Conservation (phyloP, 1,139 yeast species). For the Yamadazyma friedrichii region DNA sequence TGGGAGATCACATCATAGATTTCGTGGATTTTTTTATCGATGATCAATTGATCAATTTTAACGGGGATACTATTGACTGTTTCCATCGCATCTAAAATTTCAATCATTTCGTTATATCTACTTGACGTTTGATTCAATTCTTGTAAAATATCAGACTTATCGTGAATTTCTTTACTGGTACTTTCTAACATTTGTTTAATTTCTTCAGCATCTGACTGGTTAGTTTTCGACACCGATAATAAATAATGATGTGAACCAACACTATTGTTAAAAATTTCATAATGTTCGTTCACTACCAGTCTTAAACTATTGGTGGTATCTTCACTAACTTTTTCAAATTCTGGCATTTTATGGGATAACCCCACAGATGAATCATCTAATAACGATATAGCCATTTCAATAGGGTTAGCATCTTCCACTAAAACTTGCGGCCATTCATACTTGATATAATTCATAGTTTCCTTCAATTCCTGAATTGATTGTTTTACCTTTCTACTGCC, state of each 20-base stretch:
- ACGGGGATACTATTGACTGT: slow-evolving; percentile 59
- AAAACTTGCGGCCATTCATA: slow-evolving; percentile 49
- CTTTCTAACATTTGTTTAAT: slow-evolving; percentile 52
- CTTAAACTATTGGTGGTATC: slow-evolving; percentile 60
- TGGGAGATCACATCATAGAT: slow-evolving; percentile 64
- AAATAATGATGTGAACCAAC: slow-evolving; percentile 73
- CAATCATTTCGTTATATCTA: slow-evolving; percentile 67
- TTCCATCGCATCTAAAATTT: slow-evolving; percentile 68
- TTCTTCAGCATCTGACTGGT: slow-evolving; percentile 53
- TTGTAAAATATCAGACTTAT: slow-evolving; percentile 53
- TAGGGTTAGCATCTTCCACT: slow-evolving; percentile 59
- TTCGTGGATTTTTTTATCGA: slow-evolving; percentile 65
- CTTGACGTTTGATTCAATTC: slow-evolving; percentile 67
- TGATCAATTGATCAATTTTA: slow-evolving; percentile 60
- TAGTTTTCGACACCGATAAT: slow-evolving; percentile 53
- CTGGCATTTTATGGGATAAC: slow-evolving; percentile 65
- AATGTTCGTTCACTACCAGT: slow-evolving; percentile 75
- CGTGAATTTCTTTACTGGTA: slow-evolving; percentile 53
- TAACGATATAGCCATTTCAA: slow-evolving; percentile 78
- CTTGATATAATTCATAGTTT: slow-evolving; percentile 34
- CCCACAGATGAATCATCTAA: slow-evolving; percentile 89
- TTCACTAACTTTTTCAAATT: slow-evolving; percentile 53
- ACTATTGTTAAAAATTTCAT: slow-evolving; percentile 80
- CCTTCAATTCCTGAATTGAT: slow-evolving; percentile 38
- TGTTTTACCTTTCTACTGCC: slow-evolving; percentile 8